Evolutionary conservation across 495 filamentous ascomycete species (phyloP).

Genomic region (Penicillium flavigenum): DNA sequence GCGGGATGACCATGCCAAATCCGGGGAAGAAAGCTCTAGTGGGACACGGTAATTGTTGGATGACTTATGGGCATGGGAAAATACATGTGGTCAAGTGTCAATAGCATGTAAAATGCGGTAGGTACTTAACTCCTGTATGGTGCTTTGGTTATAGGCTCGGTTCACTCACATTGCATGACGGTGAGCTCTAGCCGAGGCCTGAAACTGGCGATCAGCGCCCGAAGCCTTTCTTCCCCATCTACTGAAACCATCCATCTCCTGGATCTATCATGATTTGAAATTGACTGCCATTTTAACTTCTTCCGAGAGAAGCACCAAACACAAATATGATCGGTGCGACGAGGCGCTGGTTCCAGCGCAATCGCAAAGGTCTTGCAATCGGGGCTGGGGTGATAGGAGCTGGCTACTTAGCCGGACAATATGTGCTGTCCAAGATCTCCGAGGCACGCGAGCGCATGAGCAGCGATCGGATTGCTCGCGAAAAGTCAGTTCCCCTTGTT

Average conservation of each 20-base stretch:
- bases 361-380: slow-evolving; percentile 85
- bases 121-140: not conserved
- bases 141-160: not conserved
- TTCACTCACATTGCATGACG: slow-evolving; percentile 8
- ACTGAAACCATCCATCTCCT: slow-evolving; percentile 16
- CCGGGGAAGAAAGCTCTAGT: slow-evolving; percentile 13
- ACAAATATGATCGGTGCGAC: slow-evolving; percentile 73
- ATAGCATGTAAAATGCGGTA: not conserved
- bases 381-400: slow-evolving; percentile 82
- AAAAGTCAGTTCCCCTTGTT: slow-evolving; percentile 68
- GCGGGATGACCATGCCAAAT: slow-evolving; percentile 12
- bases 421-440: slow-evolving; percentile 83
- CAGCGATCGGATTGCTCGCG: slow-evolving; percentile 88
- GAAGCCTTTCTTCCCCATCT: slow-evolving; percentile 20
- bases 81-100: not conserved
- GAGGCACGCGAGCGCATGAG: slow-evolving; percentile 94
- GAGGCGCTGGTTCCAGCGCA: slow-evolving; percentile 85
- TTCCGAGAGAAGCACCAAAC: slow-evolving; percentile 13
- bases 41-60: not conserved
- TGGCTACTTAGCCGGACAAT: slow-evolving; percentile 89
- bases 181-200: slow-evolving; percentile 38
- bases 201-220: slow-evolving; percentile 24
- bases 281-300: not conserved
- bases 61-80: not conserved
- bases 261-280: slow-evolving; percentile 15